Percentiles rank a stretch among this genome's conserved stretches.
Evolutionary conservation across 23 red algal genomes (phyloP).

Genomic region (Gracilariopsis chorda): DNA sequence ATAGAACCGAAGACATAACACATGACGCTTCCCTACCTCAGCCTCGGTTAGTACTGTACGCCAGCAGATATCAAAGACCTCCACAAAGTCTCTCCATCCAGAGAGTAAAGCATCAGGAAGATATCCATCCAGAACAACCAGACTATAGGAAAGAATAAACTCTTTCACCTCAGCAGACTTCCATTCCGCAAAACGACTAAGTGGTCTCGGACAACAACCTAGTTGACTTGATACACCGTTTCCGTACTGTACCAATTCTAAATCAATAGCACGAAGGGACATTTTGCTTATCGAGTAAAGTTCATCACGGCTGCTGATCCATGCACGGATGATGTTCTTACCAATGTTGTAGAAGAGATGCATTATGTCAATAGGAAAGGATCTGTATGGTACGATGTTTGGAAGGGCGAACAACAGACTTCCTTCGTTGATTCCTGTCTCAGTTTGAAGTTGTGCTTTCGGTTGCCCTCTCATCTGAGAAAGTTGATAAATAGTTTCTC

Average conservation of each 20-base stretch:
- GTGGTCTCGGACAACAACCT: not conserved
- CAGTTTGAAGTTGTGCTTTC: not conserved
- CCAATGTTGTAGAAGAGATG: slow-evolving; percentile 22
- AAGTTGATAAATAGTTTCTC: not conserved
- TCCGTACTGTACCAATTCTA: not conserved
- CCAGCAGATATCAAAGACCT: not conserved
- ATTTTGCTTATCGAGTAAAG: not conserved
- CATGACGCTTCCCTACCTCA: not conserved
- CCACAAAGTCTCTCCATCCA: not conserved
- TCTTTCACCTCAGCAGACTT: not conserved
- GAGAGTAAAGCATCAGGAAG: not conserved
- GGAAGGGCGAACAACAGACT: not conserved
- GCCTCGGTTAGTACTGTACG: not conserved
- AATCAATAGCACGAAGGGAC: not conserved
- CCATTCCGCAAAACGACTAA: not conserved
- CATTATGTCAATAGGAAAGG: not conserved
- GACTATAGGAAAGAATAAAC: slow-evolving; percentile 2
- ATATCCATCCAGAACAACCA: not conserved
- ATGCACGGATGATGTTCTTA: not conserved
- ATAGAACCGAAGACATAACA: not conserved
- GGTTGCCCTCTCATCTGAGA: not conserved
- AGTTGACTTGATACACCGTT: not conserved
- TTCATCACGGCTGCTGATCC: not conserved
- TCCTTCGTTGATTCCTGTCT: not conserved
- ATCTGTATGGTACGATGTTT: not conserved